Evolutionary conservation across 192 early-diverging fungal species (phyloP), one percentile per base, ranked within the genome.

Genomic region (Podila epigama): DNA sequence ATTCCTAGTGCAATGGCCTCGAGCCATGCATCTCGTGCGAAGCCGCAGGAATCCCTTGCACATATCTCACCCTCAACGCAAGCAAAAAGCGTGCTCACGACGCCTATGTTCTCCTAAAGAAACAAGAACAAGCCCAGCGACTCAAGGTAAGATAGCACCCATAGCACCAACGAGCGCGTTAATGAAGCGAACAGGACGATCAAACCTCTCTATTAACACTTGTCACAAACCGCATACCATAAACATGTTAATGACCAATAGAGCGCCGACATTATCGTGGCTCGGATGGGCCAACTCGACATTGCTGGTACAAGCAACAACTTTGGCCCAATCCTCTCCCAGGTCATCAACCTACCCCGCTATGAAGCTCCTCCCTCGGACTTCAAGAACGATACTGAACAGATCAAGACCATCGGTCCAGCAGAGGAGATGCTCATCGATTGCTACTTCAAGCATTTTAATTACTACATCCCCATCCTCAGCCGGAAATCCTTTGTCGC

Each of bases 401-500:
- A 33, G 36, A 68, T 77, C 29, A 20, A 28, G 3, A 25, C 37
- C 2, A 63, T 77, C 22, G 60, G 40, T 1, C 28, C 10, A 4
- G 53, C 41, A 12, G 66, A 77, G 39, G 51, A 68, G 42, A 27
- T 52, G 28, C 51, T 77, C 53, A 77, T 77, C 27, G 73, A 77
- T 37, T 77, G 73, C 61, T 77, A 77, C 56, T 77, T 77, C 40
- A 77, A 68, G 1, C 55, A 64, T 61, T 77, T 77, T 51, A 77
- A 77, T 40, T 77, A 77, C 56, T 77, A 77, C 25, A 63, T 77
- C 18, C 73, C 73, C 18, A 37, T 77, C 22, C 35, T 77, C 34
- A 64, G 50, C 37, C 73, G 73, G 2, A 68, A 77, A 56, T 15
- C 55, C 1, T 77, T 77, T 28, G 60, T 68, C 60, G 66, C 61